A percentile compares a stretch with the other conserved stretches of the same genome.
Conservation (phyloP, 2,329 filamentous ascomycete genomes). For the Diaporthe citrichinensis region DNA sequence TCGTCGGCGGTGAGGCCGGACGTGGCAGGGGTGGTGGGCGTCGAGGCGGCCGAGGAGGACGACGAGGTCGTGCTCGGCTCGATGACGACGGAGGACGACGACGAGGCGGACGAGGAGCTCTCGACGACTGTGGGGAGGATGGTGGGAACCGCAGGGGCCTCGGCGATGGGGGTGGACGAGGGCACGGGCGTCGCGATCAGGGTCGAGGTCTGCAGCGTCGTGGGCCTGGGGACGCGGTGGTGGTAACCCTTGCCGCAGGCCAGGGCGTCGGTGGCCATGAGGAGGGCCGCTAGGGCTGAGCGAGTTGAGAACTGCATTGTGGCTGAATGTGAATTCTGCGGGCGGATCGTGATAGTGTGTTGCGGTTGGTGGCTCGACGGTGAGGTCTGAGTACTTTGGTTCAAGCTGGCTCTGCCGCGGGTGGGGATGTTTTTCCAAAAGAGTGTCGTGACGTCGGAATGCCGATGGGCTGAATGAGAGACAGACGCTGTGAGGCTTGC, state of each 20-base stretch:
- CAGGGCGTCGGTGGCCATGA: constrained; percentile 31
- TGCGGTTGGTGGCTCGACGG: constrained; percentile 1
- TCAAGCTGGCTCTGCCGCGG: constrained; percentile 37
- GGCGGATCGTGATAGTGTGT: neutral
- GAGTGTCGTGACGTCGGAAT: constrained; percentile 37
- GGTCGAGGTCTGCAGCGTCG: constrained; percentile 3
- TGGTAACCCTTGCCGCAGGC: constrained; percentile 15
- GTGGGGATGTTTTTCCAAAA: constrained; percentile 23
- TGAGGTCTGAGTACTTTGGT: constrained; percentile 8
- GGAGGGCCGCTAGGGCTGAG: constrained; percentile 39
- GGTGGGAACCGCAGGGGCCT: constrained; percentile 14
- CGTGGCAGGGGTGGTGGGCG: constrained; percentile 14
- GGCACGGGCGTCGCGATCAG: constrained; percentile 8
- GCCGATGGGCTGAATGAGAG: constrained; percentile 35
- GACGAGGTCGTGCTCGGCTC: constrained; percentile 25
- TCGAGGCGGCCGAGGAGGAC: constrained; percentile 24
- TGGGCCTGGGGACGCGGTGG: neutral
- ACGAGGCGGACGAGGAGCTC: constrained; percentile 4
- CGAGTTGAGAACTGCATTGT: constrained; percentile 40
- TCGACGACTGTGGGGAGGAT: constrained; percentile 15
- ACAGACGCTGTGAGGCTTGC: constrained; percentile 36
- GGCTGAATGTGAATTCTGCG: constrained; percentile 10
- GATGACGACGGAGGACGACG: neutral
- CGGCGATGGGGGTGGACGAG: neutral
- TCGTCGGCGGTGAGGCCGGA: constrained; percentile 40